A percentile compares a stretch with the other conserved stretches of the same genome.
Evolutionary conservation across 1,284 basidiomycete genomes (phyloP).

Genomic region (Sanghuangporus sanghuang): DNA sequence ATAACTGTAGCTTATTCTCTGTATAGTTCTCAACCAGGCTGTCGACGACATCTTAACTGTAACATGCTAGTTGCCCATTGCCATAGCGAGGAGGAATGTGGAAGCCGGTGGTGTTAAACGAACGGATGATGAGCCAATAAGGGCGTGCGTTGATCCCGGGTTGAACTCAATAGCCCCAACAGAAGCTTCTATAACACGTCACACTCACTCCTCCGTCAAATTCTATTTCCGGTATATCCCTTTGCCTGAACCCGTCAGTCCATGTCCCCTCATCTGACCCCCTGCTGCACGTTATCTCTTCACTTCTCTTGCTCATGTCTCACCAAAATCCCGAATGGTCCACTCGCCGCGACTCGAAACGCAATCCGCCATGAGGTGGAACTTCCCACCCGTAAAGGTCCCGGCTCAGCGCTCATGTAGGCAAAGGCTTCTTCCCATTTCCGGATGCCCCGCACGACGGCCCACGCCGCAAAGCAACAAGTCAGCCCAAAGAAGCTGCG

Average conservation of each 20-base stretch:
- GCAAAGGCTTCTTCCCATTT: neutral
- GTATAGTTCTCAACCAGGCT: neutral
- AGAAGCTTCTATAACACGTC: conserved; percentile 4
- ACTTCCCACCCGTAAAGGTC: neutral
- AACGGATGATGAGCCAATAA: neutral
- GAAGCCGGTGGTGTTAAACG: neutral
- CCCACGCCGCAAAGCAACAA: neutral
- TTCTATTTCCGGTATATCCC: neutral
- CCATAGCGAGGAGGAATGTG: neutral
- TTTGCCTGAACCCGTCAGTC: neutral
- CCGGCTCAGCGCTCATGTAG: neutral
- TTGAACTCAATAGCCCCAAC: conserved; percentile 16
- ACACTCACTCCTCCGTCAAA: neutral
- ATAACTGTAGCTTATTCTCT: neutral
- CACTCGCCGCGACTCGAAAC: neutral
- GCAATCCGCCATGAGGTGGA: neutral
- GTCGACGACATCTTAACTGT: neutral
- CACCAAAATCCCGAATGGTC: neutral
- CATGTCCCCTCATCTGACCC: neutral
- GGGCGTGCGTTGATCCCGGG: conserved; percentile 8
- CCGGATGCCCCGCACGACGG: neutral
- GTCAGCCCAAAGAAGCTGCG: neutral
- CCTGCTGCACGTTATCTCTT: neutral
- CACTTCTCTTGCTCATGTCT: neutral
- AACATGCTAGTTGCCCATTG: neutral